A percentile compares a stretch with the other conserved stretches of the same genome.
These are phyloP conservation scores for Wickerhamiella nectarea DNA, from an alignment of 805 yeast species.

Conservation along the genomic window DNA sequence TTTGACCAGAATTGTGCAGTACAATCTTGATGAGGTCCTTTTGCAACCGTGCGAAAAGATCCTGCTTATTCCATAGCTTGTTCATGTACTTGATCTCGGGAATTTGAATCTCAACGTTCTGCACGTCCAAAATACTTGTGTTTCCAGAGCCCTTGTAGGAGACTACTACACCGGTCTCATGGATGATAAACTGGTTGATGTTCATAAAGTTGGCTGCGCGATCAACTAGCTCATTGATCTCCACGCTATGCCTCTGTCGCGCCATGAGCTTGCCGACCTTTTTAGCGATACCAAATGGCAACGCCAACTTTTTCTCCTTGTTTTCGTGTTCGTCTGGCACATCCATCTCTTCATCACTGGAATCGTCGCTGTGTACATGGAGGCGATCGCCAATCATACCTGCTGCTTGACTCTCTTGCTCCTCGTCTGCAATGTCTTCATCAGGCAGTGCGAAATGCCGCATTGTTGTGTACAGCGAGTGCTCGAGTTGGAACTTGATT, in stretches of 20 bases:
- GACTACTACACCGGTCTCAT: conserved; percentile 42
- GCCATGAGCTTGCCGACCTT: conserved; percentile 3
- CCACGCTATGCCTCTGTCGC: conserved; percentile 18
- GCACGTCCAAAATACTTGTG: conserved; percentile 59
- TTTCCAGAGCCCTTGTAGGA: conserved; percentile 52
- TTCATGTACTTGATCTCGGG: conserved; percentile 48
- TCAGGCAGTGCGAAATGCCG: conserved; percentile 61
- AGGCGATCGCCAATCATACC: neutral
- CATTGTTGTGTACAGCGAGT: conserved; percentile 47
- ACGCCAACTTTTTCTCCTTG: neutral
- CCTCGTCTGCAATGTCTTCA: conserved; percentile 14
- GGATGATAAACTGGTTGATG: conserved; percentile 43
- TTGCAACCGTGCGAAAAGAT: conserved; percentile 47
- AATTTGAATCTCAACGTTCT: conserved; percentile 50
- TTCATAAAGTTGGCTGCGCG: conserved; percentile 65
- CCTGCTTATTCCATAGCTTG: conserved; percentile 60
- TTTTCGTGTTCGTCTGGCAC: neutral
- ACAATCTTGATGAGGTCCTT: conserved; percentile 32
- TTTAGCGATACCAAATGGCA: neutral
- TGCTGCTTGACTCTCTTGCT: conserved; percentile 5
- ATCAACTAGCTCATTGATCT: conserved; percentile 49
- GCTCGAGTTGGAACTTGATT: conserved; percentile 58
- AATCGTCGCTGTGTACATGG: conserved; percentile 10
- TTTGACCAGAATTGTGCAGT: conserved; percentile 48
- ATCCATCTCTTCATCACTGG: neutral